Percentiles rank a stretch among this genome's conserved stretches.
These are phyloP conservation scores for Phytophthora vignae DNA, from an alignment of 352 stramenopile species.

Conservation along the genomic window DNA sequence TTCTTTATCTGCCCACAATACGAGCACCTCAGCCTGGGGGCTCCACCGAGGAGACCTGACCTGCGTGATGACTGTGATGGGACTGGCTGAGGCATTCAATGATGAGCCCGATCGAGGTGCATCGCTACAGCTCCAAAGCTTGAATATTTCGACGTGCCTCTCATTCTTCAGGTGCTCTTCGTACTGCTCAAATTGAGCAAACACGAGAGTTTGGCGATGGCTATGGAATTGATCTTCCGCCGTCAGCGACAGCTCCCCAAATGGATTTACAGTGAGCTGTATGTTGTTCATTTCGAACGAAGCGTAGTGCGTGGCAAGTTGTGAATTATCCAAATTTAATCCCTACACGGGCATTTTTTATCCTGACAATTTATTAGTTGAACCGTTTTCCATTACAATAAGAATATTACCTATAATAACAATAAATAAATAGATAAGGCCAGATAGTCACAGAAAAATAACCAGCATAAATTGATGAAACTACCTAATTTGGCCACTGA, in stretches of 20 bases:
- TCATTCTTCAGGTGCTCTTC: slow-evolving; percentile 15
- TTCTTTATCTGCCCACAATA: slow-evolving; percentile 49
- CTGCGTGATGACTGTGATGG: too few relatives aligned
- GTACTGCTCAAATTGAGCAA: slow-evolving; percentile 20
- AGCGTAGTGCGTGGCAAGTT: too few relatives aligned
- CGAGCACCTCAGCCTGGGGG: slow-evolving; percentile 35
- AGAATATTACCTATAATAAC: too few relatives aligned
- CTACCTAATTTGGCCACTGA: too few relatives aligned
- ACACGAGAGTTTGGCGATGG: slow-evolving; percentile 16
- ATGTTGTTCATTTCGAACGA: slow-evolving; percentile 13
- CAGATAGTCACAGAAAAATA: too few relatives aligned
- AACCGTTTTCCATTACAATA: too few relatives aligned
- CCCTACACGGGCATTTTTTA: too few relatives aligned
- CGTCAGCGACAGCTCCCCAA: slow-evolving; percentile 7
- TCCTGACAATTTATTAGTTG: too few relatives aligned
- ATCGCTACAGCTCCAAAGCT: slow-evolving; percentile 5
- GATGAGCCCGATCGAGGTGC: slow-evolving; percentile 19
- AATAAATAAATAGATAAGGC: too few relatives aligned
- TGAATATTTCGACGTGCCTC: slow-evolving; percentile 16
- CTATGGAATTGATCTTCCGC: slow-evolving; percentile 20
- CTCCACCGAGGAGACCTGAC: slow-evolving; percentile 10
- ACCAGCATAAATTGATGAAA: too few relatives aligned
- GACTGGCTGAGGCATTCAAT: neutral
- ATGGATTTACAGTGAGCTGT: slow-evolving; percentile 29
- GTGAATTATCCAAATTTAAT: too few relatives aligned